A percentile compares a stretch with the other conserved stretches of the same genome.
These are phyloP conservation scores for Pleurotus tuber-regium DNA, from an alignment of 768 basidiomycete genomes.

Conservation along the genomic window DNA sequence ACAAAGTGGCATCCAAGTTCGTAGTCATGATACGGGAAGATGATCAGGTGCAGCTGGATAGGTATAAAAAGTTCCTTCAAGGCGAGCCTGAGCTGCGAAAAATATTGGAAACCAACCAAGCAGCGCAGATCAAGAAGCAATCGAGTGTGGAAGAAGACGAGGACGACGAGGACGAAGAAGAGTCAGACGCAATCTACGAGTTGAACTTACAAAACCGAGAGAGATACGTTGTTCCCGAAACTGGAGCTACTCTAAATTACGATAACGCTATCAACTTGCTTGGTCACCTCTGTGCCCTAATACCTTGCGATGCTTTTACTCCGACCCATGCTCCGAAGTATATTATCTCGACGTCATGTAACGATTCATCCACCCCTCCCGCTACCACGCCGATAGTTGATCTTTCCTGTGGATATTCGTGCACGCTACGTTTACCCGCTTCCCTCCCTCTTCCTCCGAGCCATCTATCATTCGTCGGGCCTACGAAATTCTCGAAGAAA, in stretches of 20 bases:
- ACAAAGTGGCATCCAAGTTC: constrained; percentile 69
- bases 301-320: constrained; percentile 72
- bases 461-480: constrained; percentile 58
- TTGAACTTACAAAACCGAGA: constrained; percentile 65
- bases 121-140: constrained; percentile 34
- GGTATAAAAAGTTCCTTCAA: constrained; percentile 56
- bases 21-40: constrained; percentile 77
- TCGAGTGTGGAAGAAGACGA: constrained; percentile 35
- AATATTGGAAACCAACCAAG: constrained; percentile 51
- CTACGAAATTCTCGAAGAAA: constrained; percentile 61
- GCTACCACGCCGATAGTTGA: neutral
- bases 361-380: neutral
- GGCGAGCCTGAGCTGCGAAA: constrained; percentile 64
- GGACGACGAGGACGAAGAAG: constrained; percentile 41
- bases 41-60: constrained; percentile 48
- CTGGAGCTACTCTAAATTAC: constrained; percentile 80
- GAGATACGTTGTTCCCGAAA: constrained; percentile 66
- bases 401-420: constrained; percentile 51
- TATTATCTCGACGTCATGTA: constrained; percentile 4
- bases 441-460: constrained; percentile 57
- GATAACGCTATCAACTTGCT: constrained; percentile 71
- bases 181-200: constrained; percentile 38
- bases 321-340: constrained; percentile 58
- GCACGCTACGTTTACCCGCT: constrained; percentile 62
- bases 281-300: constrained; percentile 73